Conservation (phyloP, 2,329 filamentous ascomycete species). For the Botryotinia narcissicola region DNA sequence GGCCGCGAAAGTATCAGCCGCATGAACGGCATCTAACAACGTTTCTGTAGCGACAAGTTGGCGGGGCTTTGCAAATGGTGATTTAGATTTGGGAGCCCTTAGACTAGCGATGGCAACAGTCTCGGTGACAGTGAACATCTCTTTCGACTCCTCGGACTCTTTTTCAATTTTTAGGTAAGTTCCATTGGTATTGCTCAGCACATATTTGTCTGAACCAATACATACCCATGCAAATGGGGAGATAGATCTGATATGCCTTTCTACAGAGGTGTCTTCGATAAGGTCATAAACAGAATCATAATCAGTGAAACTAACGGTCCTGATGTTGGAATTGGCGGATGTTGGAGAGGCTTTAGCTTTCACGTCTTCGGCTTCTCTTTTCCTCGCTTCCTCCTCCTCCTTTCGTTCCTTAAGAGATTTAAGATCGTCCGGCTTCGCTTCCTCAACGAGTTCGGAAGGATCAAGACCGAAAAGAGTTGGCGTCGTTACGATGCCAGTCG, state of each 20-base stretch:
- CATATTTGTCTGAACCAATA: slow-evolving; percentile 65
- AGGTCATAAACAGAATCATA: slow-evolving; percentile 92
- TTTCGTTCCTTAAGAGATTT: slow-evolving; percentile 51
- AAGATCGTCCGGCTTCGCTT: slow-evolving; percentile 63
- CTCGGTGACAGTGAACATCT: slow-evolving; percentile 42
- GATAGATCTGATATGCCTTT: slow-evolving; percentile 73
- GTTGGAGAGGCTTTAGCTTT: neutral
- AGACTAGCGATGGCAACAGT: slow-evolving; percentile 26
- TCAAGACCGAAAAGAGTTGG: slow-evolving; percentile 93
- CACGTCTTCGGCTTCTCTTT: slow-evolving; percentile 19
- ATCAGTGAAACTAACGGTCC: slow-evolving; percentile 67
- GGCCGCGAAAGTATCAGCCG: slow-evolving; percentile 76
- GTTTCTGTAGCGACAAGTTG: slow-evolving; percentile 63
- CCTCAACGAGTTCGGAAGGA: slow-evolving; percentile 70
- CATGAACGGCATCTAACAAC: slow-evolving; percentile 75
- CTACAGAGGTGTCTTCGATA: slow-evolving; percentile 75
- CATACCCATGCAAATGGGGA: slow-evolving; percentile 82
- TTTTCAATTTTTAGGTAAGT: slow-evolving; percentile 55
- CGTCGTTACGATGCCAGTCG: slow-evolving; percentile 81
- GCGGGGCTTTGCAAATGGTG: slow-evolving; percentile 67
- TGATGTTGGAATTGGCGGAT: slow-evolving; percentile 19
- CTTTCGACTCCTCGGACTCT: slow-evolving; percentile 29
- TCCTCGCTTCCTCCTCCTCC: slow-evolving; percentile 42
- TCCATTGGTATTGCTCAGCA: slow-evolving; percentile 65
- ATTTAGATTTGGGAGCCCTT: slow-evolving; percentile 42